Base-by-base conservation (phyloP, 169 alveolate genomes). In the Plasmodium relictum region DNA sequence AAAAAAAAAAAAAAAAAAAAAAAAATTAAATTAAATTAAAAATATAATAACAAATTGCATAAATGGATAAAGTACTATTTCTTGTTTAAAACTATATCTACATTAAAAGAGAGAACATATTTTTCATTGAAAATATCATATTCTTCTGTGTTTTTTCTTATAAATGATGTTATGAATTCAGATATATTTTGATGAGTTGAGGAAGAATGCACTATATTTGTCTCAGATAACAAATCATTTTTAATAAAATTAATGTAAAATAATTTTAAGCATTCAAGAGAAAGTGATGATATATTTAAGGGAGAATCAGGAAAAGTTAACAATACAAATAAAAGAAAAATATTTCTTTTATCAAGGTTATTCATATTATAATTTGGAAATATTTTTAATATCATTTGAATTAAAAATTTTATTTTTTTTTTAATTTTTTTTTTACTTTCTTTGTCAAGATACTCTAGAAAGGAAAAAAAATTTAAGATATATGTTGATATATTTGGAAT, bases 401-500 rank as follows among this genome's bases (percentile, higher is more conserved):
- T 16, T 39, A 68, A 78, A 45, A 8, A 6, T 7, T 37, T 41
- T 12, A 54, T 20, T 41, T 65, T 78, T 70, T 20, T 41, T 6
- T 12, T 16, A 12, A 68, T 41, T 50, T 37, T 14, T 14, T 70
- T 24, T 70, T 59, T 72, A 56, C 18, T 22, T 3, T 74, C 26
- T 2, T 24, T 14, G 26, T 48, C 50, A 16, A 74, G 9, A 42
- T 56, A 59, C 3, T 74, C 73, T 26, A 58, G 56, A 39, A 74
- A 20, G 61, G 63, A 58, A 16, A 63, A 10, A 31, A 78, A 44
- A 69, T 78, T 78, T 22, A 78, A 26, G 9, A 78, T 37, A 56
- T 78, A 78, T 37, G 74, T 48, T 42, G 89, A 56, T 14, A 78
- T 65, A 61, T 78, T 78, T 78, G 89, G 48, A n/a, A 58, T 20